Base-by-base conservation (phyloP, 345 rosid species). In the Arabidopsis arenosa region DNA sequence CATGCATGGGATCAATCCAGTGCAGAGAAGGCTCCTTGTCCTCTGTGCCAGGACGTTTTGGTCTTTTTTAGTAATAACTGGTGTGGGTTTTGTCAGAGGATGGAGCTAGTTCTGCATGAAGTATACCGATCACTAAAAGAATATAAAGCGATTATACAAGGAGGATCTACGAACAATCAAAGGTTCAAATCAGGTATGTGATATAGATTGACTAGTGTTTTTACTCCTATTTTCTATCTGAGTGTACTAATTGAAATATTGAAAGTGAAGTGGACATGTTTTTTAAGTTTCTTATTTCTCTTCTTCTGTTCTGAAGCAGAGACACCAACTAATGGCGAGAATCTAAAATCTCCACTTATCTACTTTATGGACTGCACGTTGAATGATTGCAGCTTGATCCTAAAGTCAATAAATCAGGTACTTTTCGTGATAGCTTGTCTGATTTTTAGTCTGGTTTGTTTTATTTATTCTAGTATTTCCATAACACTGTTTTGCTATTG, bases 51-150 rank as follows among this genome's bases (percentile, higher is more conserved):
- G 81, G 97, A 94, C 86, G 90, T 92, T 75, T 76, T 94, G 75
- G 97, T 94, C 67, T 93, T 92, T 53, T 94, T 94, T 78, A 89
- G 90, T 83, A 88, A 79, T 73, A 82, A 75, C 8, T 92, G 96
- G 97, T 92, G 97, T 81, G 98, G 93, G 23, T 92, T 94, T 83
- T 94, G 98, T 79, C 96, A 87, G 84, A 87, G 96, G 86, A 92
- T 89, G 96, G 97, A 87, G 74, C 86, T 90, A 75, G 88, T 86
- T 80, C 87, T 92, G 70, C 87, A 93, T 74, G 98, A 92, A 83
- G 92, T 88, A 28, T 82, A 84, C 81, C 85, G 87, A 63, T 86
- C 95, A 43, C 66, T 90, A 60, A 86, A 80, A 65, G 91, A 87
- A 59, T 82, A 83, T 72, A 73, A 78, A 77, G 79, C 58, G 45